Conservation (phyloP, 1,284 basidiomycete species). For the Naganishia albida region DNA sequence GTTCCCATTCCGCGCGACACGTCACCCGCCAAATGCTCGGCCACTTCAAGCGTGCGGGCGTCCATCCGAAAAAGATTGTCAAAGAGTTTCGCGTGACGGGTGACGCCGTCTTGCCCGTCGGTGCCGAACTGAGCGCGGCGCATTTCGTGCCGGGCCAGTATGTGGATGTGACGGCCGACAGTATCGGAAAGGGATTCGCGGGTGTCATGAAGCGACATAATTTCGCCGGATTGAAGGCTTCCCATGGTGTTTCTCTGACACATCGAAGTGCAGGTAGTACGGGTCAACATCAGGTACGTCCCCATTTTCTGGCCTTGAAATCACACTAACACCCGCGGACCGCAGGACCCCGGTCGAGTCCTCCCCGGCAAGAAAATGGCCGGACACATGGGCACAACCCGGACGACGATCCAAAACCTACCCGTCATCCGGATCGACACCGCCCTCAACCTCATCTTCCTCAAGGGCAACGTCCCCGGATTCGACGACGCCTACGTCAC, state of each 20-base stretch:
- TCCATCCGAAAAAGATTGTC: constrained; percentile 81
- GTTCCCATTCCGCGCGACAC: constrained; percentile 43
- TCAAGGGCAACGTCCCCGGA: constrained; percentile 64
- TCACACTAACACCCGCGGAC: constrained; percentile 24
- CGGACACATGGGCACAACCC: constrained; percentile 83
- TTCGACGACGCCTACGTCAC: constrained; percentile 61
- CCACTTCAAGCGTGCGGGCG: constrained; percentile 79
- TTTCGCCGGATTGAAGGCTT: constrained; percentile 86
- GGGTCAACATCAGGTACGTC: constrained; percentile 84
- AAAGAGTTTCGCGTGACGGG: constrained; percentile 86
- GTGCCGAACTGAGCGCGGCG: constrained; percentile 84
- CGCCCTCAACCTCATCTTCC: constrained; percentile 80
- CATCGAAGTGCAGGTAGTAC: constrained; percentile 93
- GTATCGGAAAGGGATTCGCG: constrained; percentile 95
- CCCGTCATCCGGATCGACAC: constrained; percentile 85
- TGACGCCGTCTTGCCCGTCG: constrained; percentile 86
- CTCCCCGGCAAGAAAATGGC: constrained; percentile 99
- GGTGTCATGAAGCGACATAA: constrained; percentile 97
- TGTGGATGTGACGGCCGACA: constrained; percentile 90
- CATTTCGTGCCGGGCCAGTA: constrained; percentile 98
- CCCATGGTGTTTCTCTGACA: constrained; percentile 94
- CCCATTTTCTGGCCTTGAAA: background rate
- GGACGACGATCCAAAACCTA: constrained; percentile 84
- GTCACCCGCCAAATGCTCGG: constrained; percentile 75
- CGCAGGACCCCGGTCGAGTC: constrained; percentile 85